Evolutionary conservation across 139 green algal species (phyloP), one percentile per base, ranked within the genome.

Genomic region (Micractinium conductrix): DNA sequence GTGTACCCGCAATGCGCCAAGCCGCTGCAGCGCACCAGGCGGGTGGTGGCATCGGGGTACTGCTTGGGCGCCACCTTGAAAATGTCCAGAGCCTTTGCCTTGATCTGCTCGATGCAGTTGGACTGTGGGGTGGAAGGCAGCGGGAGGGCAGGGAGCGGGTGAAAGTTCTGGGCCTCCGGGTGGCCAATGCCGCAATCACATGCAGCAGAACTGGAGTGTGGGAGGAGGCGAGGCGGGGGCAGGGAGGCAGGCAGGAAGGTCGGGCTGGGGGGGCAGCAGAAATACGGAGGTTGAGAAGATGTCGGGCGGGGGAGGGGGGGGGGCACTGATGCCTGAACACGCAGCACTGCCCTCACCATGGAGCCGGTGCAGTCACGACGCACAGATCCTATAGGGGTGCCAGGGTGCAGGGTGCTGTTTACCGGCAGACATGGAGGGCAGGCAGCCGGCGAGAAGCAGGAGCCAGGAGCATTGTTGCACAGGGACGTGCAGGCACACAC

Each of bases 311-410:
- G 33, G 12, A 43, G 10, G n/a, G 67, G 33, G 4, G 38, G 37
- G n/a, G n/a, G n/a, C n/a, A n/a, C n/a, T n/a, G n/a, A n/a, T 75
- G 37, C 19, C 40, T 75, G 37, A 3, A 50, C 4, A n/a, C 21
- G 16, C 4, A 50, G 37, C 38, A 50, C 48, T 16, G 48, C 12
- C 12, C 48, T 58, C 48, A 86, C 81, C 81, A 86, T 86, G 42
- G 81, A 86, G 58, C 80, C 71, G 10, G 81, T 86, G 72, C 55
- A 55, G 55, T 86, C 79, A n/a, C n/a, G n/a, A n/a, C n/a, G n/a
- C n/a, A n/a, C 26, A 69, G n/a, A n/a, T n/a, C n/a, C n/a, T n/a
- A n/a, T n/a, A n/a, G n/a, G n/a, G n/a, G n/a, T n/a, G n/a, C n/a
- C n/a, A n/a, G n/a, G n/a, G n/a, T n/a, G n/a, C n/a, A n/a, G n/a